Evolutionary conservation across 768 basidiomycete species (phyloP).

Genomic region (Boletus insuetus): DNA sequence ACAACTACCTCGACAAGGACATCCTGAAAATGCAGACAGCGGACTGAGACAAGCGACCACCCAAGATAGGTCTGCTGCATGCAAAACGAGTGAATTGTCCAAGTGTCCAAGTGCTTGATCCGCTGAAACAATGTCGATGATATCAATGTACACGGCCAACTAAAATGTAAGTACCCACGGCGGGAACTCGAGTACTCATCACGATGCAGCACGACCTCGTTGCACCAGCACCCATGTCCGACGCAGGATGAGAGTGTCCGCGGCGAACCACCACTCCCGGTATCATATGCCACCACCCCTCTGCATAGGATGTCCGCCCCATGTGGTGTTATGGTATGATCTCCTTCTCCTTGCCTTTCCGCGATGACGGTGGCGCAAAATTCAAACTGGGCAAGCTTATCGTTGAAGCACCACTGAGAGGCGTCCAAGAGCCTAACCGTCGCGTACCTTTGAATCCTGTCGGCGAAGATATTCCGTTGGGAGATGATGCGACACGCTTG

Average conservation of each 20-base stretch:
- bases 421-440: constrained; percentile 40
- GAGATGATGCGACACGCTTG: constrained; percentile 3
- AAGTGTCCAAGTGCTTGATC: constrained; percentile 11
- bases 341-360: constrained; percentile 50
- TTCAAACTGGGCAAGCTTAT: constrained; percentile 41
- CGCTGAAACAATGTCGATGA: constrained; percentile 17
- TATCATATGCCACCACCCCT: background rate
- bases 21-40: too few relatives aligned
- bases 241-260: background rate
- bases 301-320: background rate
- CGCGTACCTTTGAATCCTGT: constrained; percentile 30
- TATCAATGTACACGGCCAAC: constrained; percentile 16
- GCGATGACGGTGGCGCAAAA: constrained; percentile 35
- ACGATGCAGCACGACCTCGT: background rate
- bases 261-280: background rate
- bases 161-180: constrained; percentile 7
- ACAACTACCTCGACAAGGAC: too few relatives aligned
- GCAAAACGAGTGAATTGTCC: constrained; percentile 18
- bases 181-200: constrained; percentile 2
- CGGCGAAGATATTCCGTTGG: constrained; percentile 16
- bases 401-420: constrained; percentile 26
- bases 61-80: background rate
- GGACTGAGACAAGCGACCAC: too few relatives aligned
- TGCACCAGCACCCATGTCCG: constrained; percentile 4
- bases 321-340: constrained; percentile 10